Evolutionary conservation across 306 rosid genomes (phyloP).

Genomic region (Lupinus albus): DNA sequence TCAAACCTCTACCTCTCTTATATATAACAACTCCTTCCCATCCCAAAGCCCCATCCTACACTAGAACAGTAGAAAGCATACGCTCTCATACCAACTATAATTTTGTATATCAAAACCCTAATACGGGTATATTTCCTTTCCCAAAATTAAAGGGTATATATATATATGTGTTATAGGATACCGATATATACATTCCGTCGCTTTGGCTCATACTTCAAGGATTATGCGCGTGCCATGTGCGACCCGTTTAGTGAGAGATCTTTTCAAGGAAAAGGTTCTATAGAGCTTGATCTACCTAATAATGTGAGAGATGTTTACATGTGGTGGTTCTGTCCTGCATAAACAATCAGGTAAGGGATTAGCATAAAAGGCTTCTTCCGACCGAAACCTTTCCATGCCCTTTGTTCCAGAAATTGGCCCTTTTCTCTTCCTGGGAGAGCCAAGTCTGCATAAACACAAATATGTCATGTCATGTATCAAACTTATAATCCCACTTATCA

Average conservation of each 20-base stretch:
- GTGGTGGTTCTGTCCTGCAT: conserved; percentile 57
- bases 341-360: conserved; percentile 88
- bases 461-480: conserved; percentile 1
- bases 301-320: conserved; percentile 43
- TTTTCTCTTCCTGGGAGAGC: conserved; percentile 84
- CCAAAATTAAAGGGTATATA: conserved; percentile 18
- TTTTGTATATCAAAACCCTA: conserved; percentile 37
- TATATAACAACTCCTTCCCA: conserved; percentile 24
- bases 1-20: conserved; percentile 41
- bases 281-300: conserved; percentile 34
- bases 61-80: not conserved
- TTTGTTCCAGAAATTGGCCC: conserved; percentile 92
- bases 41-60: conserved; percentile 33
- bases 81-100: conserved; percentile 19
- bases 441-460: conserved; percentile 63
- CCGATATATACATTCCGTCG: conserved; percentile 44
- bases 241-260: conserved; percentile 15
- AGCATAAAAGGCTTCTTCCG: conserved; percentile 83
- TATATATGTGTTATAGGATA: conserved; percentile 13
- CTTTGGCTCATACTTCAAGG: conserved; percentile 10
- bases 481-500: not conserved
- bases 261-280: conserved; percentile 26
- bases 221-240: not conserved
- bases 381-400: conserved; percentile 81
- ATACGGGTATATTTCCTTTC: not conserved